A percentile compares a stretch with the other conserved stretches of the same genome.
Conservation (phyloP, 805 yeast species). For the Kregervanrija fluxuum region DNA sequence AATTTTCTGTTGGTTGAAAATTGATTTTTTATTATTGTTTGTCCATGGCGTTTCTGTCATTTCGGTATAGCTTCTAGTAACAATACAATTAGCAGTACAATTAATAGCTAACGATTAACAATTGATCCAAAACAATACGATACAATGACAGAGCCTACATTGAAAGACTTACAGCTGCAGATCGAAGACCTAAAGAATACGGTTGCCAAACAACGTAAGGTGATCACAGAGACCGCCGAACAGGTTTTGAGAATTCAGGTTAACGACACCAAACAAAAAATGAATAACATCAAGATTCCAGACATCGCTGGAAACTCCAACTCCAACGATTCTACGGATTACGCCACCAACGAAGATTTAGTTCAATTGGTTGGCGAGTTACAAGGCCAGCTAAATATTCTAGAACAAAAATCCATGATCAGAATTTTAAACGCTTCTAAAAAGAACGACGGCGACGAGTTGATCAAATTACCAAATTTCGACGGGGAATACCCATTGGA, state of each 20-base stretch:
- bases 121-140: too few species aligned
- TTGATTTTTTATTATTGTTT: too few species aligned
- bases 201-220: constrained; percentile 56
- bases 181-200: constrained; percentile 43
- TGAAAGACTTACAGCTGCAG: constrained; percentile 32
- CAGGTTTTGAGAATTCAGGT: constrained; percentile 68
- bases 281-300: constrained; percentile 17
- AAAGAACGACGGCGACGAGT: constrained; percentile 29
- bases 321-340: constrained; percentile 42
- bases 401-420: constrained; percentile 71
- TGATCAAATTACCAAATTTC: constrained; percentile 71
- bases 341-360: constrained; percentile 74
- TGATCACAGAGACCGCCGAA: constrained; percentile 73
- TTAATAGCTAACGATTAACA: too few species aligned
- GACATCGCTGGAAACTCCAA: constrained; percentile 7
- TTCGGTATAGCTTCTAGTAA: too few species aligned
- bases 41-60: too few species aligned
- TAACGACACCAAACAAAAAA: constrained; percentile 33
- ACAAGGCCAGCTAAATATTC: constrained; percentile 74
- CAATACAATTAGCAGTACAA: too few species aligned
- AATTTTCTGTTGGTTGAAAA: too few species aligned
- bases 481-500: constrained; percentile 65
- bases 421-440: constrained; percentile 61
- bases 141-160: constrained; percentile 3
- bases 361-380: constrained; percentile 83